Evolutionary conservation across 2,329 filamentous ascomycete species (phyloP), one percentile per base, ranked within the genome.

Genomic region (Colletotrichum orchidophilum): DNA sequence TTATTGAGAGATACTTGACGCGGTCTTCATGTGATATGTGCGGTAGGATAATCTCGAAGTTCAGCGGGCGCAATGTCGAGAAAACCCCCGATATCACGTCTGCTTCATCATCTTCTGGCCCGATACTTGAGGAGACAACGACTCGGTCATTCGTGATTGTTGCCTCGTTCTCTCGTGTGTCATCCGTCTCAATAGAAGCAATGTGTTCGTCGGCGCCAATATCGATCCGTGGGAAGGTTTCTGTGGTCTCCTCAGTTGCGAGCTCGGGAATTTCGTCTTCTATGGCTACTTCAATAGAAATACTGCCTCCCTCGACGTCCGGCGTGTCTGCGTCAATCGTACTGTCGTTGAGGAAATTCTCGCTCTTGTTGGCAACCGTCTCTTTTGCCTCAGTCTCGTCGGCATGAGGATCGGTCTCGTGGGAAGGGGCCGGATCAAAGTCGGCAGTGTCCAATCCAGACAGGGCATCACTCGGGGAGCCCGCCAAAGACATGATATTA

Each of bases 11-110:
- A 65, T 83, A 83, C 46, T 81, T 75, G 0, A 73, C 69, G 52
- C 76, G 77, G n/a, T 66, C 66, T 33, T 77, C 77, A 2, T 39
- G 4, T 2, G 77, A 50, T 13, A 83, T 70, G 12, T 75, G 70
- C 2, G 77, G 79, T 15, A 83, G 75, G 0, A 73, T 69, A 26
- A 83, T 75, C 60, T 83, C 77, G n/a, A 83, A 42, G 29, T 49
- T 58, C 61, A 3, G 33, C 15, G 27, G 49, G 59, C 49, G 53
- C 62, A 31, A 63, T 26, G 21, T 12, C n/a, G n/a, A n/a, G n/a
- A n/a, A n/a, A n/a, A n/a, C n/a, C n/a, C n/a, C n/a, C 11, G 15
- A 9, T 12, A n/a, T 27, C 24, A 49, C 6, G 26, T 60, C 13
- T 33, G 33, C 26, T 33, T 13, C 26, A 18, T 8, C 18, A 57